Base-by-base conservation (phyloP, 441 rosid species). In the Theobroma grandiflorum region DNA sequence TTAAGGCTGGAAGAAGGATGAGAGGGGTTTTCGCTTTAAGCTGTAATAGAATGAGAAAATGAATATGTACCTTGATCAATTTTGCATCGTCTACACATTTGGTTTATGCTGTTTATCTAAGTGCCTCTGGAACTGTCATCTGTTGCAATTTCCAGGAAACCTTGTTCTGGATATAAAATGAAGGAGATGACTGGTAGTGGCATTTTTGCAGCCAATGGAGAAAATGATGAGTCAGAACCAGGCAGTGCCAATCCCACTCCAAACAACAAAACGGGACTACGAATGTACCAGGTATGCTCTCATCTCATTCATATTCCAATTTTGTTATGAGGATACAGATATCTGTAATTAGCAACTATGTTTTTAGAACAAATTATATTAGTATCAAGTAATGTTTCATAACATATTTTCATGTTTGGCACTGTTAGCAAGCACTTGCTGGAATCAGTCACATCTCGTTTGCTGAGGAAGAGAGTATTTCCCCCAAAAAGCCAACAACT, bases 101-200 rank as follows among this genome's bases (percentile, higher is more conserved):
- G 33, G 12, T 76, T 68, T 63, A 38, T 64, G 58, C 52, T 47
- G 26, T 49, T 53, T 37, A 8, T 52, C 37, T 47, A 49, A 71
- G 77, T 45, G 50, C 37, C 35, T 22, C 37, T 74, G 71, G n/a
- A 62, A 50, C 16, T 20, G 18, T 59, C 67, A 20, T 58, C 49
- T 47, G 42, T 50, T 83, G 62, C 63, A 5, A 33, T 74, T 85
- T 72, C 43, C 84, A 97, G 99, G 94, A 94, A 93, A 79, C 99
- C 99, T 72, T 97, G 99, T 87, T 97, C 99, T 0, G 98, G 94
- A 71, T 88, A 93, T 79, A 97, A 95, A 84, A 86, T 94, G 93
- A 95, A 97, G 82, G 99, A 97, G 91, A 95, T 97, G 58, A 93
- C 95, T 37, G 99, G 99, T 35, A 95, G 99, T 85, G 98, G 97